Evolutionary conservation across 495 filamentous ascomycete species (phyloP), one percentile per base, ranked within the genome.

Genomic region (Talaromyces stipitatus): DNA sequence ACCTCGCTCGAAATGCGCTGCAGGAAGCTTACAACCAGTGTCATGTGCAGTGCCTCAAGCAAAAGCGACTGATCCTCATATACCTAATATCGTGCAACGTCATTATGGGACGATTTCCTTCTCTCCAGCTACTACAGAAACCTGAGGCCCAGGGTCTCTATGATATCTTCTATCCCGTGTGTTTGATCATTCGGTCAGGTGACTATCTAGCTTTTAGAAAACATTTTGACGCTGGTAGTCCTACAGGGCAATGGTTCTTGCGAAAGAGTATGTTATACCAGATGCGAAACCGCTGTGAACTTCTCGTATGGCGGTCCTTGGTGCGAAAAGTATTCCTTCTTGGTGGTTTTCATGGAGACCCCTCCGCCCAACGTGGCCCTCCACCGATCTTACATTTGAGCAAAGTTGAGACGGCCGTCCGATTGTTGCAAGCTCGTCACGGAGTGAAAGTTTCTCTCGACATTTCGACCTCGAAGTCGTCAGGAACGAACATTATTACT

Each of bases 81-180:
- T 95, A 92, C 64, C 83, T 95, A 45, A 86, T 96, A 51, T 78
- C 91, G 0, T 80, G 85, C 58, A 96, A 92, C 63, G 81, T 96
- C 4, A 81, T 95, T 32, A 78, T 95, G 48, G 94, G 91, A 9
- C 87, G 89, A 32, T 94, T 96, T 62, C 92, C 94, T 0, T 85
- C 86, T 0, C 59, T 67, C 11, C 55, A 68, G 20, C 75, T 97
- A 8, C 76, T 92, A 23, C 69, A 77, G 46, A 80, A 86, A 1
- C 86, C 87, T 0, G 94, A 96, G 73, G 83, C 89, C 5, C 69
- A 73, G 18, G 82, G 82, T 0, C 74, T 97, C n/a, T 76, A 73
- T 2, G 77, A 85, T 18, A 83, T 83, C 43, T 98, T 95, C 70
- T 60, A 80, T 6, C 91, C 91, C 2, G 66, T 97, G 12, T 86